phyloP scores from a whole-genome alignment of 1,284 basidiomycete genomes.

The Calocybe gambosa region DNA sequence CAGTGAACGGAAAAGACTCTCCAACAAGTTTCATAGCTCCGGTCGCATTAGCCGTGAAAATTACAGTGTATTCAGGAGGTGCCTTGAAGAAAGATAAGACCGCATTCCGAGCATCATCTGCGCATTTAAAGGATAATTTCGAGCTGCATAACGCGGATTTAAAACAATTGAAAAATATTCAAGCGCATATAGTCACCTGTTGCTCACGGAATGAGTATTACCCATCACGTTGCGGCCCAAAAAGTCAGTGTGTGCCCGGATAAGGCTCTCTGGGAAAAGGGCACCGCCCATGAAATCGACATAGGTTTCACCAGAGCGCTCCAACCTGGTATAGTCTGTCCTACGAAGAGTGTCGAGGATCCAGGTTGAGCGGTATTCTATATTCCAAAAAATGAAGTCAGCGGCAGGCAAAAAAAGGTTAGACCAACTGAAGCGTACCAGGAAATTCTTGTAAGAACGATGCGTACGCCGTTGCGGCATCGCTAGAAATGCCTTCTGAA shows the following conservation, averaged over 20 bases:
- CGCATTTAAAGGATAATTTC: constrained; percentile 56
- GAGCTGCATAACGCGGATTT: constrained; percentile 40
- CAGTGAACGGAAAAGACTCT: constrained; percentile 68
- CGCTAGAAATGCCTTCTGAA: constrained; percentile 20
- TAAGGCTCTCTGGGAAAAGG: constrained; percentile 69
- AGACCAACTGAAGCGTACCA: constrained; percentile 21
- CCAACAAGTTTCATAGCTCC: constrained; percentile 76
- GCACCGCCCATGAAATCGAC: constrained; percentile 80
- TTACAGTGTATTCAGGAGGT: constrained; percentile 64
- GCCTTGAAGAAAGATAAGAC: constrained; percentile 72
- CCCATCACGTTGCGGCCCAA: constrained; percentile 62
- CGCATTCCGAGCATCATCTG: constrained; percentile 59
- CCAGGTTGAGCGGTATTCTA: constrained; percentile 56
- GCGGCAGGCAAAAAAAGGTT: neutral
- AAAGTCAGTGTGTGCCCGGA: constrained; percentile 62
- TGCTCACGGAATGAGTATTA: constrained; percentile 77
- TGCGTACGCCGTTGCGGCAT: constrained; percentile 28
- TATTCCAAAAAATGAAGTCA: neutral
- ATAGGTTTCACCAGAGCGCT: constrained; percentile 60
- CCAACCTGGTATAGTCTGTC: constrained; percentile 63
- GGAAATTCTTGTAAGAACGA: constrained; percentile 37
- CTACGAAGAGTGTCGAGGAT: constrained; percentile 64
- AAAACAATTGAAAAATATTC: constrained; percentile 6
- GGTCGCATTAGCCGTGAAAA: constrained; percentile 79
- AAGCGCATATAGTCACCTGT: constrained; percentile 46